These are phyloP conservation scores for Cercospora zeae-maydis DNA, from an alignment of 2,329 filamentous ascomycete genomes.

Conservation along the genomic window DNA sequence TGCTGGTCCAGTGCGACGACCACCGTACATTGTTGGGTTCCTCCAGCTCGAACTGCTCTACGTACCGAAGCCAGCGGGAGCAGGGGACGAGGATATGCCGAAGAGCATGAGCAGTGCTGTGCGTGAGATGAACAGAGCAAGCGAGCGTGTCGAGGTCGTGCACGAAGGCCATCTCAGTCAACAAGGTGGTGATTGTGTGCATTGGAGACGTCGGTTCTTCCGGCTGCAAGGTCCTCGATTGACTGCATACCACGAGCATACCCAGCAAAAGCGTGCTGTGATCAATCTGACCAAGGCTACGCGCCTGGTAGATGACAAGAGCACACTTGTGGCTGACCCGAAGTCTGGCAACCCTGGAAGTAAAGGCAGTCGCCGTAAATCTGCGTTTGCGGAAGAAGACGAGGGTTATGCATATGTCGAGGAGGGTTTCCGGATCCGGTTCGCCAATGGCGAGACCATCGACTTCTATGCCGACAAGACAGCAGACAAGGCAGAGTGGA, in stretches of 20 bases:
- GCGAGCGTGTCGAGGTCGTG: slow-evolving; percentile 67
- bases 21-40: slow-evolving; percentile 96
- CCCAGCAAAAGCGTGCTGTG: slow-evolving; percentile 88
- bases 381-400: slow-evolving; percentile 95
- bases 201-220: slow-evolving; percentile 97
- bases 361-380: slow-evolving; percentile 64
- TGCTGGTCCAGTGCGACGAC: slow-evolving; percentile 65
- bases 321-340: slow-evolving; percentile 76
- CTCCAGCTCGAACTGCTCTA: slow-evolving; percentile 91
- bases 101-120: slow-evolving; percentile 99
- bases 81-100: slow-evolving; percentile 91
- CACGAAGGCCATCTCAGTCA: slow-evolving; percentile 92
- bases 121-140: slow-evolving; percentile 85
- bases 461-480: slow-evolving; percentile 95
- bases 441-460: slow-evolving; percentile 96
- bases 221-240: slow-evolving; percentile 86
- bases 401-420: slow-evolving; percentile 99
- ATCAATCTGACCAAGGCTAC: slow-evolving; percentile 94
- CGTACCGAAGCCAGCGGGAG: slow-evolving; percentile 83
- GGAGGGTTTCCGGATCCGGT: slow-evolving; percentile 96
- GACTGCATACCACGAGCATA: slow-evolving; percentile 93
- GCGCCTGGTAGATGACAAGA: slow-evolving; percentile 89
- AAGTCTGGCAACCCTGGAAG: slow-evolving; percentile 59
- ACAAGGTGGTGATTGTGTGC: slow-evolving; percentile 97
- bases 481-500: slow-evolving; percentile 88